phyloP scores from a whole-genome alignment of 768 basidiomycete genomes.

The Asterophora lycoperdoides region DNA sequence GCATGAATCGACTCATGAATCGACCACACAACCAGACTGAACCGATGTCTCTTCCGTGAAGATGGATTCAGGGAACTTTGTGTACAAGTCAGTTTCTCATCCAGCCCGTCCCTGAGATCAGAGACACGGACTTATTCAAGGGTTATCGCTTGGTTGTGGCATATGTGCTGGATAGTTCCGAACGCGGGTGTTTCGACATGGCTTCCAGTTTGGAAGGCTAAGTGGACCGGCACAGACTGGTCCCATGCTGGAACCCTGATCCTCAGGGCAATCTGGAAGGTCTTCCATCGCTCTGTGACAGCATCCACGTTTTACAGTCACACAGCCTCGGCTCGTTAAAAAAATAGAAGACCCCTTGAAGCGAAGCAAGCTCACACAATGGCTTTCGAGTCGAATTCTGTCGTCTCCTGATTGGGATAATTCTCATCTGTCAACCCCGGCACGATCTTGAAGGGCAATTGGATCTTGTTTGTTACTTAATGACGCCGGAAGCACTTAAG shows the following conservation, averaged over 20 bases:
- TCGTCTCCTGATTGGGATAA: constrained; percentile 29
- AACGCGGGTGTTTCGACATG: constrained; percentile 29
- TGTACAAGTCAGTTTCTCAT: constrained; percentile 16
- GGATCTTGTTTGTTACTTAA: constrained; percentile 54
- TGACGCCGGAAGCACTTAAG: constrained; percentile 54
- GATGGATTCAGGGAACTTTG: background rate
- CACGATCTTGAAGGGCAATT: constrained; percentile 40
- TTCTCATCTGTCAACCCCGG: constrained; percentile 35
- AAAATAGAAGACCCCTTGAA: constrained; percentile 15
- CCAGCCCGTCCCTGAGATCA: constrained; percentile 30
- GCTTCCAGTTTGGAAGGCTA: constrained; percentile 30
- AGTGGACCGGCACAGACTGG: constrained; percentile 17
- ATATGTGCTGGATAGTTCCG: constrained; percentile 30
- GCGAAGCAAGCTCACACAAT: constrained; percentile 18
- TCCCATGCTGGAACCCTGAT: constrained; percentile 28
- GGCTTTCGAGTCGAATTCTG: constrained; percentile 19
- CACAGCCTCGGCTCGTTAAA: constrained; percentile 17
- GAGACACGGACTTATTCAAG: constrained; percentile 26
- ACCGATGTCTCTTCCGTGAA: constrained; percentile 4
- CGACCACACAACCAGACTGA: background rate
- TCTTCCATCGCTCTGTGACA: constrained; percentile 28
- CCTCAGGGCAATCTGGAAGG: constrained; percentile 36
- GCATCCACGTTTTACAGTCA: constrained; percentile 25
- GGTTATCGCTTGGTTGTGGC: background rate
- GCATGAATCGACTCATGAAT: constrained; percentile 11